Conservation (phyloP, 129 eudicot genomes). For the Solidago caesia region DNA sequence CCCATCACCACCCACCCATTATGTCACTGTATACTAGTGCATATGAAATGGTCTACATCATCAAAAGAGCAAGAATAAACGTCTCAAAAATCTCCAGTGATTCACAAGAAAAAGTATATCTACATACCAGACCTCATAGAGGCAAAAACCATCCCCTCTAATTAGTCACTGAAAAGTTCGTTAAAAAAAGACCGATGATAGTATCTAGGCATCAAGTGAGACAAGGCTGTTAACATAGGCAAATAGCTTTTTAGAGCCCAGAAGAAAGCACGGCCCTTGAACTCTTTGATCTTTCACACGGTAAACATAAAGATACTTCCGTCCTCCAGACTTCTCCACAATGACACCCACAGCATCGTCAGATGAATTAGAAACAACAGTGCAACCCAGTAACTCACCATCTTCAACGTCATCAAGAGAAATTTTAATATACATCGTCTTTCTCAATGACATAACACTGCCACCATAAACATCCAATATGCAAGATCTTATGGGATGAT, state of each 20-base stretch:
- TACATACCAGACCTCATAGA: neutral
- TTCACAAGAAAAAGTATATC: conserved; percentile 12
- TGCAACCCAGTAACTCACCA: neutral
- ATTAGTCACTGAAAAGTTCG: neutral
- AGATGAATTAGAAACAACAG: conserved; percentile 35
- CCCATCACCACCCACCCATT: too few relatives aligned
- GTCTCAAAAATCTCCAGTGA: neutral
- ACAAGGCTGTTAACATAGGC: conserved; percentile 67
- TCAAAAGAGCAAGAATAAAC: neutral
- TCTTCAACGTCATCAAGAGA: conserved; percentile 5
- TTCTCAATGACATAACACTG: conserved; percentile 26
- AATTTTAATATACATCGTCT: conserved; percentile 8
- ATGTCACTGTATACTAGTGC: too few relatives aligned
- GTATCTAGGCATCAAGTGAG: neutral
- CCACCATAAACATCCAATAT: conserved; percentile 38
- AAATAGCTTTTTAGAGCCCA: conserved; percentile 7
- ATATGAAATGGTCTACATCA: neutral
- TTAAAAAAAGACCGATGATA: neutral
- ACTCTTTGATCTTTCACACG: conserved; percentile 24
- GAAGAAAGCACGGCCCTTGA: conserved; percentile 7
- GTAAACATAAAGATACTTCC: conserved; percentile 16
- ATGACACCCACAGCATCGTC: conserved; percentile 32
- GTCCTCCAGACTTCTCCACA: neutral
- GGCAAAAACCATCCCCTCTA: conserved; percentile 11
- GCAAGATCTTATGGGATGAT: neutral